A percentile compares a stretch with the other conserved stretches of the same genome.
phyloP scores from a whole-genome alignment of 164 flowering plant species.

The Vitis riparia region DNA sequence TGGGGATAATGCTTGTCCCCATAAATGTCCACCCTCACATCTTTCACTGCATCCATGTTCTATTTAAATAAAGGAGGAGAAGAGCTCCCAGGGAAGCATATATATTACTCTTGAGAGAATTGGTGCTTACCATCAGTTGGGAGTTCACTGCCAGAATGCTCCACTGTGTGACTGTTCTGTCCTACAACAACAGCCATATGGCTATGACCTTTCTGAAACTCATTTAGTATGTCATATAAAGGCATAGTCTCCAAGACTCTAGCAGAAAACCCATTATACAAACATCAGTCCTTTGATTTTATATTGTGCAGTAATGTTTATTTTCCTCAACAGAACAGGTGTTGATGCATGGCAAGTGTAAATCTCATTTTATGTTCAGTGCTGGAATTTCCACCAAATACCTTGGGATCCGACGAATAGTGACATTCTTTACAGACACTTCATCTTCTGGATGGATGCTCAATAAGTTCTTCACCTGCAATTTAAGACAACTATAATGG shows the following conservation, averaged over 20 bases:
- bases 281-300: no score
- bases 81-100: background rate
- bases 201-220: conserved; percentile 67
- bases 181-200: conserved; percentile 63
- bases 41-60: conserved; percentile 28
- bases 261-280: background rate
- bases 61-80: background rate
- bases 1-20: conserved; percentile 30
- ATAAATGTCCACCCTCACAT: conserved; percentile 68
- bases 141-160: conserved; percentile 6
- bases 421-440: conserved; percentile 38
- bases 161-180: conserved; percentile 9
- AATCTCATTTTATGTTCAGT: no score
- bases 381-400: conserved; percentile 11
- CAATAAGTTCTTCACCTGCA: conserved; percentile 50
- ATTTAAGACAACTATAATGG: background rate
- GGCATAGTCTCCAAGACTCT: conserved; percentile 60
- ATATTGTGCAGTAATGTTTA: no score
- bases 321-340: no score
- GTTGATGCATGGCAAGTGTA: background rate
- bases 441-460: conserved; percentile 41
- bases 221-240: conserved; percentile 55
- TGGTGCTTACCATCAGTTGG: conserved; percentile 40
- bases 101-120: background rate
- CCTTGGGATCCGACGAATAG: conserved; percentile 58